phyloP scores from a whole-genome alignment of 2,329 filamentous ascomycete genomes.

The Sporothrix dimorphospora region DNA sequence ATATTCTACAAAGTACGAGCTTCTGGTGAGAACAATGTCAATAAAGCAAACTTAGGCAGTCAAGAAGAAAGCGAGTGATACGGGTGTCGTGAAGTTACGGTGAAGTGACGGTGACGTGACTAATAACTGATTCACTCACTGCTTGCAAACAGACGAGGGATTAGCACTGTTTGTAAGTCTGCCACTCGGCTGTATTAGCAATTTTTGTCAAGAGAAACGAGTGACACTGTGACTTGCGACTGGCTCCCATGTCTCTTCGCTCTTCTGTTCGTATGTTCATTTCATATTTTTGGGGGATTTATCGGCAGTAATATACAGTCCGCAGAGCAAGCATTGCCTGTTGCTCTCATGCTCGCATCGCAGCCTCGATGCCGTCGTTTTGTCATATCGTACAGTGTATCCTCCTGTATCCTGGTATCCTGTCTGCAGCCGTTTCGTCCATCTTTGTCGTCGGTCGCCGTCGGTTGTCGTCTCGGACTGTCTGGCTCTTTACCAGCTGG shows the following conservation, averaged over 20 bases:
- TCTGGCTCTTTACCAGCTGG: conserved; percentile 76
- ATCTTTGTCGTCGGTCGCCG: not conserved
- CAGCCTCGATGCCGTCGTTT: not conserved
- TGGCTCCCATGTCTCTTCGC: too few relatives aligned
- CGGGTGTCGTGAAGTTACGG: not conserved
- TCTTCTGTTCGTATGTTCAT: not conserved
- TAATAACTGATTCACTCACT: not conserved
- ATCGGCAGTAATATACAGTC: conserved; percentile 20
- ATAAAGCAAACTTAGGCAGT: too few relatives aligned
- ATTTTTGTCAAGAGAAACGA: not conserved
- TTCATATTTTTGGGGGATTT: not conserved
- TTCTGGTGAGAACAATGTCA: not conserved
- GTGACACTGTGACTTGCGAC: not conserved
- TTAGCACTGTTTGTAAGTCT: too few relatives aligned
- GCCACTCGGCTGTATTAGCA: too few relatives aligned
- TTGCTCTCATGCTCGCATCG: not conserved
- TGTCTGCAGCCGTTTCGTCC: not conserved
- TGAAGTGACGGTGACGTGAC: not conserved
- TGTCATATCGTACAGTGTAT: conserved; percentile 14
- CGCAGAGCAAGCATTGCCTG: not conserved
- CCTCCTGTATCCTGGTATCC: conserved; percentile 9
- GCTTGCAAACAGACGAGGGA: not conserved
- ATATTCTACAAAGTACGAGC: not conserved
- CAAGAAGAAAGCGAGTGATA: not conserved
- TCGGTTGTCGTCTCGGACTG: not conserved